Base-by-base conservation (phyloP, 345 rosid species). In the Pugionium cornutum region DNA sequence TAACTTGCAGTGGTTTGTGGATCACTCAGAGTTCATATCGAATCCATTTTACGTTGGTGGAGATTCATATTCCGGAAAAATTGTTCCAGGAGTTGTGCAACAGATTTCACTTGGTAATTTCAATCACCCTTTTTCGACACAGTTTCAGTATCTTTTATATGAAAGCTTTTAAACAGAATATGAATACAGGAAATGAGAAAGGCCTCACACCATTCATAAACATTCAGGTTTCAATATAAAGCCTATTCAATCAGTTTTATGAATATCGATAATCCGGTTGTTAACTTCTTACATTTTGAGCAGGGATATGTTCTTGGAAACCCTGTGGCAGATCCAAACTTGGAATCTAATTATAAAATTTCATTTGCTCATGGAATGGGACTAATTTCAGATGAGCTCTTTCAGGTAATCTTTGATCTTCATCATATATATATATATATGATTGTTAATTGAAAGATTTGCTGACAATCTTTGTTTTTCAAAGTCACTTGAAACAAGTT, bases 11-110 rank as follows among this genome's bases (percentile, higher is more conserved):
- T 91, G 92, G 91, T 64, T 88, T 50, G 67, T 41, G 53, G 78
- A 70, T 53, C 92, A 83, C 45, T 80, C 84, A 1, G 81, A 82
- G 36, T 83, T 88, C 39, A 42, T 64, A 33, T 76, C 82, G 2
- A 84, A 72, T 67, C 83, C 82, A 7, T 11, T 90, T 31, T 90
- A 83, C 29, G 49, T 86, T 4, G 78, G 85, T 4, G 96, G 96
- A 48, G 91, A 86, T 69, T 91, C 96, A 1, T 88, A 83, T 66
- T 75, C 97, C 2, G 96, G 96, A 60, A 4, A 68, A 1, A 62
- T 58, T 28, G 66, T 88, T 45, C 97, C 97, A 37, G 76, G 73
- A 34, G 37, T 86, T 30, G 83, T 67, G 42, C 84, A 84, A 53
- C 68, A 64, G 9, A 82, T 88, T 58, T 72, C 79, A 28, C 40